Base-by-base conservation (phyloP, 2,329 filamentous ascomycete genomes). In the Pyrenophora teres region DNA sequence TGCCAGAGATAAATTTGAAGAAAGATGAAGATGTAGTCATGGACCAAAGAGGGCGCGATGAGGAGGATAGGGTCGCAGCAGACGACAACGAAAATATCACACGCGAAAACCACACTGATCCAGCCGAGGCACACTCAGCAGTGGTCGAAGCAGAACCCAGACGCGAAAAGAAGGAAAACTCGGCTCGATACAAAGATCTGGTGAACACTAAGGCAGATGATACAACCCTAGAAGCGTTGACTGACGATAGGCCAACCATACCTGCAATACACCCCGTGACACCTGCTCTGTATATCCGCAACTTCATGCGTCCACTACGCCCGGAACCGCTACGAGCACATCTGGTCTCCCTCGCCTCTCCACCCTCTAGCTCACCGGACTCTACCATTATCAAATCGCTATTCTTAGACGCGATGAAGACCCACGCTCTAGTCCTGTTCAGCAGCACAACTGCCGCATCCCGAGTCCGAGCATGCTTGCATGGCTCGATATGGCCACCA, bases 301-400 rank as follows among this genome's bases (percentile, higher is more conserved):
- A 96, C 65, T 84, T 97, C 47, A 92, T 95, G 85, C 87, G 93
- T 40, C 92, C 94, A 8, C 79, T 97, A 18, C 88, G 90, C 52
- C 82, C 85, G 0, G 77, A 79, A 21, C 78, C 80, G 15, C 82
- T 97, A 1, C 84, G 83, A 63, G 80, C 82, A 1, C 86, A 97
- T 67, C 80, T 97, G 4, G 70, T 83, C 37, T 77, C 82, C 6
- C 81, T 97, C 35, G 90, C 90, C 2, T 80, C 85, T 3, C 79
- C 86, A 0, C 78, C 83, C 1, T 71, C 77, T 16, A 72, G 80
- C 2, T 73, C 79, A 1, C 65, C 68, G 4, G 78, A 86, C 42
- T 71, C 81, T 5, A 78, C 83, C 31, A 75, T 84, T 10, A 78
- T 96, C 33, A 74, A 81, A 16, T 78, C 83, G 21, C 91, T 95